Conservation (phyloP, 768 basidiomycete genomes). For the Pilatotrama ljubarskyi region DNA sequence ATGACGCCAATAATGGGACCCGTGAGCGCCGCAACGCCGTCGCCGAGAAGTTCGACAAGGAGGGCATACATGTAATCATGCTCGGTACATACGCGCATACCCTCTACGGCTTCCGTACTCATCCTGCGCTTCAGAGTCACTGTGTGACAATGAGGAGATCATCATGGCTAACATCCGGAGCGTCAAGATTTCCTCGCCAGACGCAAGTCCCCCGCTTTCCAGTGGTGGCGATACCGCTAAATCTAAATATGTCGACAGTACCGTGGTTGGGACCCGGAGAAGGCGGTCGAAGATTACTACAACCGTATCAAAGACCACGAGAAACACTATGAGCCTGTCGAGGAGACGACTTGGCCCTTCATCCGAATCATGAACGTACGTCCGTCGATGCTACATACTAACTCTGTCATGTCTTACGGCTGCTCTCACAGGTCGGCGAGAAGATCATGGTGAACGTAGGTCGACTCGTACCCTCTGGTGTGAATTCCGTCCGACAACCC, state of each 20-base stretch:
- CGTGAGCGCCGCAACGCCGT: constrained; percentile 63
- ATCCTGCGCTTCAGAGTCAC: constrained; percentile 59
- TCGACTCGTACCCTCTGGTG: constrained; percentile 10
- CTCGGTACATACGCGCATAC: constrained; percentile 56
- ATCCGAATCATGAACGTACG: constrained; percentile 92
- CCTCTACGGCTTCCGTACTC: not conserved
- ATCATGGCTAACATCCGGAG: constrained; percentile 93
- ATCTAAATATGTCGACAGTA: constrained; percentile 55
- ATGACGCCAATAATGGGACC: constrained; percentile 96
- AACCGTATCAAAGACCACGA: constrained; percentile 86
- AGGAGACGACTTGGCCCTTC: constrained; percentile 88
- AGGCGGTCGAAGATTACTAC: constrained; percentile 92
- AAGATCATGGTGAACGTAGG: constrained; percentile 92
- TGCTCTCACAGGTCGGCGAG: constrained; percentile 75
- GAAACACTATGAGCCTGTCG: constrained; percentile 85
- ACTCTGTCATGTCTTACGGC: constrained; percentile 5
- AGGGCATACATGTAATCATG: constrained; percentile 90
- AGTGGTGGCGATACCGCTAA: not conserved
- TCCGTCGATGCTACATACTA: constrained; percentile 11
- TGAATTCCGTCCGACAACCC: not conserved
- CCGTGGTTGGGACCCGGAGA: constrained; percentile 88
- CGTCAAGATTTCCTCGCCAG: constrained; percentile 98
- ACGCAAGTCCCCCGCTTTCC: constrained; percentile 55
- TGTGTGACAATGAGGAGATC: constrained; percentile 90
- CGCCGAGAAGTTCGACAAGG: constrained; percentile 82